Base-by-base conservation (phyloP, 1,284 basidiomycete genomes). In the Volvariella volvacea region DNA sequence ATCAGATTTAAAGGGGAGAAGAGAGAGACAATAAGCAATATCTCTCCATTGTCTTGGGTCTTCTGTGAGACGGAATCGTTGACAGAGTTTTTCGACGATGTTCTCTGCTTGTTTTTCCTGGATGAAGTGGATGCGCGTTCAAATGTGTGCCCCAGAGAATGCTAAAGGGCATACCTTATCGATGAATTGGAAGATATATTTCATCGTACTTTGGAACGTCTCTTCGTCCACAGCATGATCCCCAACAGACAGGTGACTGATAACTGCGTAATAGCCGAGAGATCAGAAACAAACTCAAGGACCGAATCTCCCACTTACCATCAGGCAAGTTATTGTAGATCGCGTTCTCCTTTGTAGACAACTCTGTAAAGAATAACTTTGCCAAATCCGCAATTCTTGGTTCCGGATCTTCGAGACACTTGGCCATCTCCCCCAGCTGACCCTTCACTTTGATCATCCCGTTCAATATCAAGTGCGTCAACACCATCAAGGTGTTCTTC, bases 381-480 rank as follows among this genome's bases (percentile, higher is more conserved):
- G 96, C 94, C 15, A 99, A 74, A 57, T 98, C 93, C 12, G 87
- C 81, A 48, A 99, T 89, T 8, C 94, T 72, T 46, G 74, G 74
- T 50, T 98, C 95, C n/a, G 79, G 73, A 64, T 99, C 94, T 64
- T 98, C 92, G 16, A 99, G 68, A 58, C 95, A 99, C 67, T 99
- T 99, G 25, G 95, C 96, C 93, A 99, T 97, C 72, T 98, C 96
- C 25, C 96, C 95, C 2, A 98, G 73, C 62, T 99, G 95, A 1
- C 96, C 96, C 65, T 99, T 99, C 59, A 98, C 95, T 65, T 99
- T 99, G 73, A 97, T 92, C 95, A 98, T 98, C 1, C 95, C 95
- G 59, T 98, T 98, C 50, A 98, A 67, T 59, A 99, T 99, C 50
- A 99, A 67, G 65, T 99, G 94, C 2, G 95, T 98, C 48, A 99